Percentiles rank a stretch among this genome's conserved stretches.
Conservation (phyloP, 352 stramenopile genomes). For the Phytopythium cucurbitacearum region DNA sequence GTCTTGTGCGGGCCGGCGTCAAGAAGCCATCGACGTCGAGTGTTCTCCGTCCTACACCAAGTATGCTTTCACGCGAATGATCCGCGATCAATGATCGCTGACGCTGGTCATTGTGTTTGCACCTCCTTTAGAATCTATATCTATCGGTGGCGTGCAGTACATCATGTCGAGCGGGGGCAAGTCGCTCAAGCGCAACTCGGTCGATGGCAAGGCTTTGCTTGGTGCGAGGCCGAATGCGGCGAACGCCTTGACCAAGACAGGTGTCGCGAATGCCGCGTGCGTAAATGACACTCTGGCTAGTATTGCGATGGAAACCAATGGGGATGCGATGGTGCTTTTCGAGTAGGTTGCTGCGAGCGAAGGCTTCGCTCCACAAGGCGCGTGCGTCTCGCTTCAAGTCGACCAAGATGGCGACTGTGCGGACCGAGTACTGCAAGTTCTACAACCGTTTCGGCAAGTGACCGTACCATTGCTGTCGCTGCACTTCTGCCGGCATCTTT, state of each 20-base stretch:
- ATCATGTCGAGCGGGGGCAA: slow-evolving; percentile 36
- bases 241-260: slow-evolving; percentile 21
- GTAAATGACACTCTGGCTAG: slow-evolving; percentile 4
- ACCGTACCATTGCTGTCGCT: background rate
- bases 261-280: slow-evolving; percentile 29
- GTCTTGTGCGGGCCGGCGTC: slow-evolving; percentile 53
- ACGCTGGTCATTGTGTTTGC: background rate
- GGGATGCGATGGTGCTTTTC: background rate
- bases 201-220: slow-evolving; percentile 10
- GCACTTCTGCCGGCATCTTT: background rate
- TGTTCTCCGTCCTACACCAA: background rate
- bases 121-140: slow-evolving; percentile 26
- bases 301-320: no score
- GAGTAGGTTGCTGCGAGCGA: slow-evolving; percentile 33
- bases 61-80: background rate
- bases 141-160: slow-evolving; percentile 44
- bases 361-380: slow-evolving; percentile 47
- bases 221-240: slow-evolving; percentile 1
- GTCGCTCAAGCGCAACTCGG: slow-evolving; percentile 32
- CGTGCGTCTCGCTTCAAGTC: slow-evolving; percentile 30
- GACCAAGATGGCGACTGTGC: slow-evolving; percentile 22
- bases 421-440: slow-evolving; percentile 78
- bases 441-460: slow-evolving; percentile 81
- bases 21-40: slow-evolving; percentile 18
- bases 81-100: background rate